Conservation (phyloP, 768 basidiomycete species). For the Mycena belliarum region DNA sequence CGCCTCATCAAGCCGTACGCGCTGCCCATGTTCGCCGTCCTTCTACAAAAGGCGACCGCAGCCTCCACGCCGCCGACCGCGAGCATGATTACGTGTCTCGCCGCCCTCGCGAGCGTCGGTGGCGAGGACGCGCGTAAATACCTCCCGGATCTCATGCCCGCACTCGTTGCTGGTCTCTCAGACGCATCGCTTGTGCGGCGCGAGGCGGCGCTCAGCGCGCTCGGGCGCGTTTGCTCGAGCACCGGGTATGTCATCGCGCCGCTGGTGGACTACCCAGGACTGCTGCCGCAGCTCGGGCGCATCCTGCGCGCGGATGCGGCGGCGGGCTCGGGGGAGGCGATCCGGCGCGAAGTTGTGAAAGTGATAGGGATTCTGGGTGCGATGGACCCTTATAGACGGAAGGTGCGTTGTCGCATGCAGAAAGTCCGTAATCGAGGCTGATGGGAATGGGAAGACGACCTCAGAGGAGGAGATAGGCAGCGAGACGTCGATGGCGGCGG, state of each 20-base stretch:
- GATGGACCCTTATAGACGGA: constrained; percentile 91
- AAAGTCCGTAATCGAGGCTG: background rate
- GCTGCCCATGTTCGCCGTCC: constrained; percentile 87
- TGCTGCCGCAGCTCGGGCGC: constrained; percentile 79
- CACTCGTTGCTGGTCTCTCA: constrained; percentile 83
- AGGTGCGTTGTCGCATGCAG: constrained; percentile 48
- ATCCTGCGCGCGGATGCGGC: constrained; percentile 58
- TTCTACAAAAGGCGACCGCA: constrained; percentile 87
- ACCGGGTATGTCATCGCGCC: constrained; percentile 96
- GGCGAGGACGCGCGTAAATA: constrained; percentile 87
- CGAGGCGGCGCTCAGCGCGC: constrained; percentile 89
- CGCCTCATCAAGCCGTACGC: constrained; percentile 95
- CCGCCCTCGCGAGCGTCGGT: constrained; percentile 88
- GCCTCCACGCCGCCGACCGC: constrained; percentile 79
- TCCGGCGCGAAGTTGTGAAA: constrained; percentile 88
- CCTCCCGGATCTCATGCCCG: constrained; percentile 87
- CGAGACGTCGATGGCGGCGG: constrained; percentile 59
- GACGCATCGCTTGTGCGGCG: constrained; percentile 87
- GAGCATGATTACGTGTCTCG: constrained; percentile 90
- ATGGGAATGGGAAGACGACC: constrained; percentile 47
- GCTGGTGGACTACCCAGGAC: constrained; percentile 86
- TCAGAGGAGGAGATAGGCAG: constrained; percentile 32
- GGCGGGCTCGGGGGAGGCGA: constrained; percentile 38
- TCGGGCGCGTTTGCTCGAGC: constrained; percentile 95
- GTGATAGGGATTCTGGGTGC: constrained; percentile 96